Evolutionary conservation across 2,329 filamentous ascomycete species (phyloP), one percentile per base, ranked within the genome.

Genomic region (Penicillium sp.): DNA sequence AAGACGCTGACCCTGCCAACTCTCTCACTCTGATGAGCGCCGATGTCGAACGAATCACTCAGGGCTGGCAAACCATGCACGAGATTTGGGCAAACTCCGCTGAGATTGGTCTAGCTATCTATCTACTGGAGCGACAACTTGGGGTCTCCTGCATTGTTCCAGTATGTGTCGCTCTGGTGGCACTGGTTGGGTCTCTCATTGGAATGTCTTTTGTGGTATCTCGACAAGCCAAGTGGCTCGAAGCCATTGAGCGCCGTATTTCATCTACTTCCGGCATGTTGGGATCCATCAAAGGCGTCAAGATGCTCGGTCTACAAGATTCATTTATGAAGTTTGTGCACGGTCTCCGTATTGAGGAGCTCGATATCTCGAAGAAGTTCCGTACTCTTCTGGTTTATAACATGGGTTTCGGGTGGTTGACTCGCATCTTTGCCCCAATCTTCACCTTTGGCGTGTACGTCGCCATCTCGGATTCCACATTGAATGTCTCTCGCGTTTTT

Each of bases 221-320:
- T 2, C 70, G 71, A 14, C 81, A 83, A 59, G 77, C 76, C 6
- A 66, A 71, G 16, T 85, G 83, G 83, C 75, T 84, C 37, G 74
- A 80, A 49, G 81, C 81, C 10, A 82, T 83, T 16, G 77, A 85
- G 65, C 73, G 73, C 28, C 79, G 83, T 2, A 79, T 85, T 22
- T 80, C 78, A 6, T 77, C 79, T 16, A 85, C 82, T 0, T 75
- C 80, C 6, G 76, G 77, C 4, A 80, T 83, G 64, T 72, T 85
- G 0, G 77, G 76, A 4, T 80, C 78, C 19, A 83, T 85, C 73
- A 84, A 83, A 64, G 79, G 78, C 19, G 75, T 84, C 58, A 85
- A 84, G 63, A 78, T 84, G 57, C 75, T 80, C 0, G 83, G 82
- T 0, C 66, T 85, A 8, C 79, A 76, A 37, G 70, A 78, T 13